A percentile compares a stretch with the other conserved stretches of the same genome.
phyloP scores from a whole-genome alignment of 371 early-diverging fungal species.

The Cokeromyces recurvatus region DNA sequence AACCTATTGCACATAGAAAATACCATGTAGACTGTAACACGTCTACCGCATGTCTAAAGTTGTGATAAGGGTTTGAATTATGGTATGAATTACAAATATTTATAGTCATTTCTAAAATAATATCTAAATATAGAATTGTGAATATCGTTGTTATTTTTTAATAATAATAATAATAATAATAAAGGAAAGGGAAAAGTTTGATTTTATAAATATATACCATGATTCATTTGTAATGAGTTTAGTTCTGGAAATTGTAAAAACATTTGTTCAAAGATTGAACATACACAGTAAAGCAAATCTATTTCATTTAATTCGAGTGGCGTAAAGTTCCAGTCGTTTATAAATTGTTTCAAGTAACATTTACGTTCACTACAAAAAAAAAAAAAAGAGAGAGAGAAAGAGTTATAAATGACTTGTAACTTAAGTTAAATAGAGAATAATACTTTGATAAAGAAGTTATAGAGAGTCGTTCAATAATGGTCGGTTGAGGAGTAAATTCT shows the following conservation, averaged over 20 bases:
- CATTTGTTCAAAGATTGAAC: slow-evolving; percentile 56
- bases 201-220: slow-evolving; percentile 38
- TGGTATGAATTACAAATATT: slow-evolving; percentile 64
- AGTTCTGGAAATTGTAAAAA: slow-evolving; percentile 48
- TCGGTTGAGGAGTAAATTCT: slow-evolving; percentile 30
- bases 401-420: too few species aligned
- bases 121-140: slow-evolving; percentile 58
- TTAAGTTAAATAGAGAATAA: background rate
- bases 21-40: slow-evolving; percentile 78
- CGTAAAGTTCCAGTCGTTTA: slow-evolving; percentile 60
- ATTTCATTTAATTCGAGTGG: slow-evolving; percentile 54
- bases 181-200: background rate
- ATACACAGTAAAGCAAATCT: slow-evolving; percentile 60
- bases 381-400: too few species aligned
- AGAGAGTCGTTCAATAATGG: slow-evolving; percentile 1
- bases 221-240: slow-evolving; percentile 47
- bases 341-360: slow-evolving; percentile 28
- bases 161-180: background rate
- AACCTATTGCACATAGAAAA: slow-evolving; percentile 45
- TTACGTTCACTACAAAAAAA: slow-evolving; percentile 40
- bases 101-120: too few species aligned
- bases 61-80: slow-evolving; percentile 76
- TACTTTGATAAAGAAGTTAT: slow-evolving; percentile 8
- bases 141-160: slow-evolving; percentile 41
- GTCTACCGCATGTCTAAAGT: slow-evolving; percentile 82